Percentiles rank a stretch among this genome's conserved stretches.
These are phyloP conservation scores for Fusarium ramigenum DNA, from an alignment of 2,329 filamentous ascomycete genomes.

Conservation along the genomic window DNA sequence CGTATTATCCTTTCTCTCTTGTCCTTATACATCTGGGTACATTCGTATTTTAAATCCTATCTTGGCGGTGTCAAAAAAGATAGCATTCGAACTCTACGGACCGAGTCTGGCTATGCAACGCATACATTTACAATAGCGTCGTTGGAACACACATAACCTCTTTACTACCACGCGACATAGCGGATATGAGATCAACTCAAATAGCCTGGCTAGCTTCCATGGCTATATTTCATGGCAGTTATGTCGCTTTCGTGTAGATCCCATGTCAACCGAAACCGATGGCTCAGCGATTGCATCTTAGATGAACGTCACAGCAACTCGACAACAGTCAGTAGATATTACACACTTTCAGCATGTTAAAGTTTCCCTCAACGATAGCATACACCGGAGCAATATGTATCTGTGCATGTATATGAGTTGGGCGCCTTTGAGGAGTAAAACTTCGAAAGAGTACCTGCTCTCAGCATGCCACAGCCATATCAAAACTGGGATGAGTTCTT, in stretches of 20 bases:
- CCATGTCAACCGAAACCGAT: not conserved
- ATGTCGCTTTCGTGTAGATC: not conserved
- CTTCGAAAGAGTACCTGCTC: not conserved
- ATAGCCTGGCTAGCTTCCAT: rapidly evolving
- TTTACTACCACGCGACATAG: too few species aligned
- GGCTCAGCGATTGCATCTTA: not conserved
- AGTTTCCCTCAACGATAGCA: too few species aligned
- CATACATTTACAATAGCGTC: not conserved
- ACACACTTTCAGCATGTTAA: not conserved
- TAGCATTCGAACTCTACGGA: too few species aligned
- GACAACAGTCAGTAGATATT: not conserved
- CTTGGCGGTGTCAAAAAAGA: rapidly evolving
- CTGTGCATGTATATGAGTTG: not conserved
- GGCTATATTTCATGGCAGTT: not conserved
- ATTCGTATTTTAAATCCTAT: not conserved
- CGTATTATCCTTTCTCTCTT: too few species aligned
- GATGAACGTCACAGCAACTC: not conserved
- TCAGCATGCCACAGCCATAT: not conserved
- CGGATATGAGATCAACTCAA: too few species aligned
- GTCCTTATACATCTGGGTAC: too few species aligned
- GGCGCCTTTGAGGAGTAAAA: not conserved
- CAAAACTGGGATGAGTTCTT: not conserved
- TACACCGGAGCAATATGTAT: not conserved
- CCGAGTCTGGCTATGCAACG: not conserved
- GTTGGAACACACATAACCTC: too few species aligned